A percentile compares a stretch with the other conserved stretches of the same genome.
These are phyloP conservation scores for Xylaria sp. DNA, from an alignment of 2,329 filamentous ascomycete genomes.

Conservation along the genomic window DNA sequence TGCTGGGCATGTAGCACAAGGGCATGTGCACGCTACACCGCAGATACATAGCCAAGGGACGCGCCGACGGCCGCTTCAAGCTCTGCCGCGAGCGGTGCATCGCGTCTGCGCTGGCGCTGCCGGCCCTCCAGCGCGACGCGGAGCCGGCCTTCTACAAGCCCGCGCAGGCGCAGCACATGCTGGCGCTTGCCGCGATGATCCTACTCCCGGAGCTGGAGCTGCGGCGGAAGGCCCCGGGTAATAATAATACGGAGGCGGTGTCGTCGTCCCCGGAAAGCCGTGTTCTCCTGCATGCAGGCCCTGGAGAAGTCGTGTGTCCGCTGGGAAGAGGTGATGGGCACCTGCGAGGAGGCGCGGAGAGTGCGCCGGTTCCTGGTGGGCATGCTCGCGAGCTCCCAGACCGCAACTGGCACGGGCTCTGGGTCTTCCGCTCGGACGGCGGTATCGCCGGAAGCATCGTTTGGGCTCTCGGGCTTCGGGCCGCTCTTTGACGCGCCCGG, in stretches of 20 bases:
- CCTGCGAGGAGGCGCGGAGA: slow-evolving; percentile 19
- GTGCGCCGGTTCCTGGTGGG: slow-evolving; percentile 10
- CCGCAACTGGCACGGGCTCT: slow-evolving; percentile 1
- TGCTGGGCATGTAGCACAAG: slow-evolving; percentile 55
- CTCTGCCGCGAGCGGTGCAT: slow-evolving; percentile 30
- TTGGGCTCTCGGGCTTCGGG: slow-evolving; percentile 2
- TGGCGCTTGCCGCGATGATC: slow-evolving; percentile 31
- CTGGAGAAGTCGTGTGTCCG: slow-evolving; percentile 17
- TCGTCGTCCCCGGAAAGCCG: slow-evolving; percentile 12
- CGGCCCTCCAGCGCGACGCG: slow-evolving; percentile 26
- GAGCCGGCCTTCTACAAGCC: slow-evolving; percentile 26
- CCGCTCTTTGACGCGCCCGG: no score
- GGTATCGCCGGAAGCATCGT: slow-evolving; percentile 15
- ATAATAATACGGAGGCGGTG: slow-evolving; percentile 1
- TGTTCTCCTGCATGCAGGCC: slow-evolving; percentile 12
- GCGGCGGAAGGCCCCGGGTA: slow-evolving; percentile 9
- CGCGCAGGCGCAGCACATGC: slow-evolving; percentile 31
- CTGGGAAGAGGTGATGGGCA: slow-evolving; percentile 14
- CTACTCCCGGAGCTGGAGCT: slow-evolving; percentile 29
- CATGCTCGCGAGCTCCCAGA: slow-evolving; percentile 16
- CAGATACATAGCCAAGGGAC: slow-evolving; percentile 44
- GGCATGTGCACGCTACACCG: slow-evolving; percentile 54
- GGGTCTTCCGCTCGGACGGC: slow-evolving; percentile 24
- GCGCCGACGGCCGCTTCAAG: slow-evolving; percentile 14
- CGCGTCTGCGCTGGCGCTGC: slow-evolving; percentile 29